Conservation (phyloP, 2,329 filamentous ascomycete genomes). For the Monilinia laxa region DNA sequence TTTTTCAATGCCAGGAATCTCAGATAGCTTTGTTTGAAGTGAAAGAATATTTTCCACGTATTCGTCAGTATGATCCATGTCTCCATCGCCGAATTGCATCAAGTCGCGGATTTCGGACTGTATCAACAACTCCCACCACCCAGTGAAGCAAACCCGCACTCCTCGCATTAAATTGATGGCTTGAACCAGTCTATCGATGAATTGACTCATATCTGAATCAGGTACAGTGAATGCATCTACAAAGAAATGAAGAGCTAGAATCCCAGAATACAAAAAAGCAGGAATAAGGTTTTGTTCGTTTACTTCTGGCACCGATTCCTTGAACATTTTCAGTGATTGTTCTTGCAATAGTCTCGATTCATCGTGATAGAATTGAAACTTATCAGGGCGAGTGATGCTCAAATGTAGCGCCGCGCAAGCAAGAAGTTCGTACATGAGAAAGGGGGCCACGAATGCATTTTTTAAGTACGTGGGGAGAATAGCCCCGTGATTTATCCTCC, state of each 20-base stretch:
- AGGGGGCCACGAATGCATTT: constrained; percentile 31
- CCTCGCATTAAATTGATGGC: no score
- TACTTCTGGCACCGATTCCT: constrained; percentile 31
- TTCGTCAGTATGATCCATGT: no score
- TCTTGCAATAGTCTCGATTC: constrained; percentile 41
- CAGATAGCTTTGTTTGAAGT: no score
- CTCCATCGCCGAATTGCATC: no score
- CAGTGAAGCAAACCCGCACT: no score
- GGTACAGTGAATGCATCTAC: constrained; percentile 39
- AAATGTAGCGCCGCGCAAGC: constrained; percentile 41
- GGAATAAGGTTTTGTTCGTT: background rate
- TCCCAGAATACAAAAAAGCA: constrained; percentile 32
- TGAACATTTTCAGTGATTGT: constrained; percentile 38
- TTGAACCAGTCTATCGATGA: no score
- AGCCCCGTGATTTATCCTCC: background rate
- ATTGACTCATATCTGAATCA: no score
- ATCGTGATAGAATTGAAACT: constrained; percentile 34
- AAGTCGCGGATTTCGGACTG: no score
- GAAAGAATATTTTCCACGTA: no score
- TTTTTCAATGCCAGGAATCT: no score
- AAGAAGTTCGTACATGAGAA: constrained; percentile 41
- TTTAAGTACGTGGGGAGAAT: background rate
- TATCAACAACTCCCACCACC: no score
- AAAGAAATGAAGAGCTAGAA: constrained; percentile 42
- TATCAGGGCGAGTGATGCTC: constrained; percentile 32